A percentile compares a stretch with the other conserved stretches of the same genome.
These are phyloP conservation scores for Aspergillus affinis DNA, from an alignment of 495 filamentous ascomycete genomes.

Conservation along the genomic window DNA sequence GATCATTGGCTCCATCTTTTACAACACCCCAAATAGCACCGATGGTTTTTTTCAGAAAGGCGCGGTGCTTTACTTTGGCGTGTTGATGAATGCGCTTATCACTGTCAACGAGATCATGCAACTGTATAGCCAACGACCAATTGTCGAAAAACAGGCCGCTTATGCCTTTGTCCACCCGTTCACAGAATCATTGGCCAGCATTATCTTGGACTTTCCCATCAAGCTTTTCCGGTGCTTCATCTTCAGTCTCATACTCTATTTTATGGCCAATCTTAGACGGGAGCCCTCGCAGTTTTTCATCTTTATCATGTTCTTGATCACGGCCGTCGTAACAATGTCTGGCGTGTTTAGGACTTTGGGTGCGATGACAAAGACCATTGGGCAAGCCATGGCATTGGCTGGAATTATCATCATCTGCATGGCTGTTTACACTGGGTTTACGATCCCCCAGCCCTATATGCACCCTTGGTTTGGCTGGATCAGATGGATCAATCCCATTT, in stretches of 20 bases:
- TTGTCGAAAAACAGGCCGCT: constrained; percentile 60
- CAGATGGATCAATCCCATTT: constrained; percentile 41
- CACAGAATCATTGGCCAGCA: constrained; percentile 54
- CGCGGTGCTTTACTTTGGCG: constrained; percentile 81
- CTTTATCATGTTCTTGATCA: constrained; percentile 51
- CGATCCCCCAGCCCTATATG: constrained; percentile 41
- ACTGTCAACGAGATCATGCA: constrained; percentile 55
- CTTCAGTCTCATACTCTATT: constrained; percentile 57
- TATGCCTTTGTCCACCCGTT: constrained; percentile 63
- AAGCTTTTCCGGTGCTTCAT: constrained; percentile 42
- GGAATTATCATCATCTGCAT: constrained; percentile 42
- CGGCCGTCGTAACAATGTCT: constrained; percentile 52
- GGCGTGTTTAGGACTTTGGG: constrained; percentile 44
- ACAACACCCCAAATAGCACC: constrained; percentile 41
- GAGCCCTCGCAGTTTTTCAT: constrained; percentile 56
- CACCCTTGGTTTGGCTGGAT: constrained; percentile 49
- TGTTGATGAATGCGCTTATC: constrained; percentile 58
- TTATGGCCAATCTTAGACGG: constrained; percentile 47
- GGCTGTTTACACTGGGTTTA: constrained; percentile 46
- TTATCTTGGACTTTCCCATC: constrained; percentile 55
- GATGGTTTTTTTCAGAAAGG: constrained; percentile 46
- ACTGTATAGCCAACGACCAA: constrained; percentile 55
- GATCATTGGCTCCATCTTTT: constrained; percentile 82
- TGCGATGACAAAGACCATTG: constrained; percentile 35
- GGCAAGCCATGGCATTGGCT: constrained; percentile 43